These are phyloP conservation scores for Wickerhamomyces pijperi DNA, from an alignment of 805 yeast species.

Conservation along the genomic window DNA sequence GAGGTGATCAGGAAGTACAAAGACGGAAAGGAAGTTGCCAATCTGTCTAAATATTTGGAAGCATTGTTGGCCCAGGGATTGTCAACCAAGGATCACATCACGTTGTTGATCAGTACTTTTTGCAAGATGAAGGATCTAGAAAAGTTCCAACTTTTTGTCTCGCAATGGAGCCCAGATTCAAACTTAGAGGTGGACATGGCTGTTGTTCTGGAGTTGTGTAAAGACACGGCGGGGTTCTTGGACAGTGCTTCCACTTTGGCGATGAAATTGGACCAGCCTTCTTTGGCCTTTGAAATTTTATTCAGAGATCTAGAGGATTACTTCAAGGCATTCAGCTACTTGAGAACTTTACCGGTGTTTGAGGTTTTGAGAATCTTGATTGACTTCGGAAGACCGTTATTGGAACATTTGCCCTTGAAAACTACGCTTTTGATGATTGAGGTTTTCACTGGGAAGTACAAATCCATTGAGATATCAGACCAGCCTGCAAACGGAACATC, in stretches of 20 bases:
- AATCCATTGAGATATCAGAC: conserved; percentile 22
- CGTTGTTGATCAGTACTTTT: conserved; percentile 65
- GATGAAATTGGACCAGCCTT: conserved; percentile 60
- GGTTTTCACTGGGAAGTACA: conserved; percentile 79
- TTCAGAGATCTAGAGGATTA: conserved; percentile 55
- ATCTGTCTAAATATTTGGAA: conserved; percentile 53
- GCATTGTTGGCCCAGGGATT: conserved; percentile 40
- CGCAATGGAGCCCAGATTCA: conserved; percentile 25
- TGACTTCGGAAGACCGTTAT: conserved; percentile 50
- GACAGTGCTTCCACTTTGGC: conserved; percentile 62
- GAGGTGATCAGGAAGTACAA: conserved; percentile 71
- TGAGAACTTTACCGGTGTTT: conserved; percentile 59
- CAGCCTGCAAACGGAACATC: conserved; percentile 10
- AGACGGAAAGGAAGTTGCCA: conserved; percentile 61
- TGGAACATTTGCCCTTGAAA: conserved; percentile 63
- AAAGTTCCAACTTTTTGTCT: conserved; percentile 56
- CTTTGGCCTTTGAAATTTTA: conserved; percentile 64
- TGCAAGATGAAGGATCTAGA: conserved; percentile 64
- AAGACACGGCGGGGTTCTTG: conserved; percentile 55
- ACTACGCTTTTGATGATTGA: conserved; percentile 76
- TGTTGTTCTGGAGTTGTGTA: conserved; percentile 54
- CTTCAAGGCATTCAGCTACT: conserved; percentile 48
- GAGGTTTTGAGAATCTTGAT: conserved; percentile 66
- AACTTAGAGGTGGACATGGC: conserved; percentile 52
- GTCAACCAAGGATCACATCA: conserved; percentile 73